These are phyloP conservation scores for Amaranthus hypochondriacus DNA, from an alignment of 148 eudicot genomes.

Conservation along the genomic window DNA sequence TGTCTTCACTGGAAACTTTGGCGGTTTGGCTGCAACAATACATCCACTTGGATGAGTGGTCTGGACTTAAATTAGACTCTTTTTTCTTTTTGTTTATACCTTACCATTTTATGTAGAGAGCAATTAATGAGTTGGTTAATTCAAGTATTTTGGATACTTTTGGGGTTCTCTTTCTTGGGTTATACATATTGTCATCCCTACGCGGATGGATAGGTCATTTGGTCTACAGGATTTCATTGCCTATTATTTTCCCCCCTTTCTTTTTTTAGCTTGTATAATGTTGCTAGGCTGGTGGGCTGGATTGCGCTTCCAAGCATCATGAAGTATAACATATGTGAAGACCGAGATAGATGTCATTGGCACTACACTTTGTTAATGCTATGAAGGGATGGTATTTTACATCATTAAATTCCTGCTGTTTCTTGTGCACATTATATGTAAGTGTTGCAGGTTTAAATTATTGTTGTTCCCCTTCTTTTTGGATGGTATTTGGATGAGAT, in stretches of 20 bases:
- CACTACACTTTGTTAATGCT: background rate
- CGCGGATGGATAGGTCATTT: too few relatives aligned
- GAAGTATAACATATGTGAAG: background rate
- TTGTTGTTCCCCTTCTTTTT: background rate
- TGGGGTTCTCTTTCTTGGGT: too few relatives aligned
- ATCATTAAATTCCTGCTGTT: background rate
- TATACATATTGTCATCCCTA: too few relatives aligned
- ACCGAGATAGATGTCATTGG: background rate
- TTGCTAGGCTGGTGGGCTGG: background rate
- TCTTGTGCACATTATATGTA: background rate
- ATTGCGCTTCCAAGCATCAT: background rate
- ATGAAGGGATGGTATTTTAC: background rate
- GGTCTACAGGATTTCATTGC: too few relatives aligned
- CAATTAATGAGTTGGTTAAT: background rate
- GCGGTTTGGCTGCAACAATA: background rate
- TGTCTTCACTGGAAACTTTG: too few relatives aligned
- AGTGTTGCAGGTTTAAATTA: background rate
- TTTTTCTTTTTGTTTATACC: background rate
- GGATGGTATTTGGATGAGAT: background rate
- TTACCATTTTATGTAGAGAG: background rate
- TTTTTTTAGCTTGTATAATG: background rate
- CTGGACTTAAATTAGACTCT: background rate
- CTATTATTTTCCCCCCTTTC: too few relatives aligned
- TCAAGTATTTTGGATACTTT: background rate
- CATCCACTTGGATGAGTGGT: background rate